phyloP scores from a whole-genome alignment of 2,329 filamentous ascomycete genomes.

The Penicillium sp. region DNA sequence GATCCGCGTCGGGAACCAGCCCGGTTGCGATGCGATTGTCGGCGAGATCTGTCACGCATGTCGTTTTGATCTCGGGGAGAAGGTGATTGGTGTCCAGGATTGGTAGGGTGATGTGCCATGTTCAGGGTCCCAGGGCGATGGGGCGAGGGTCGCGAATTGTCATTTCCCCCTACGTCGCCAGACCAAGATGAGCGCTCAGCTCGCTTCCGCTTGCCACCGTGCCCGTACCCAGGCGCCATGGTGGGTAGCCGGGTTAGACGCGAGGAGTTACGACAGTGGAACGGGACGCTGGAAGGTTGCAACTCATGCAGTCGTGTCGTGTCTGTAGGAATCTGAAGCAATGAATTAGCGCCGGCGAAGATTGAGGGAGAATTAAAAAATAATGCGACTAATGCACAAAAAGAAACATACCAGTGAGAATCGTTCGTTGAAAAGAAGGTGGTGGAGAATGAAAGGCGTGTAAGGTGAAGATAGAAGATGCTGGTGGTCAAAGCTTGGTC shows the following conservation, averaged over 20 bases:
- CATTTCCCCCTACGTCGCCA: conserved; percentile 40
- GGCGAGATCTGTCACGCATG: conserved; percentile 38
- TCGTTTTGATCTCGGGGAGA: conserved; percentile 40
- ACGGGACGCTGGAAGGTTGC: conserved; percentile 29
- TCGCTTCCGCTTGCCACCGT: conserved; percentile 57
- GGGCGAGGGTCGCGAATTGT: conserved; percentile 46
- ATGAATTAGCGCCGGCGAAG: conserved; percentile 15
- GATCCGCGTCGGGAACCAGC: conserved; percentile 35
- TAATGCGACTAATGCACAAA: background rate
- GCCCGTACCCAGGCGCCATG: conserved; percentile 53
- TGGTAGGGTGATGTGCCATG: conserved; percentile 51
- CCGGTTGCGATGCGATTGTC: conserved; percentile 40
- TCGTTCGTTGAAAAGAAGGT: conserved; percentile 7
- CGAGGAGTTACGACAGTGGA: conserved; percentile 29
- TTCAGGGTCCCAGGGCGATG: conserved; percentile 49
- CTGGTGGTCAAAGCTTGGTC: conserved; percentile 21
- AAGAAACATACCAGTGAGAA: conserved; percentile 16
- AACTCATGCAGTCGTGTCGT: conserved; percentile 34
- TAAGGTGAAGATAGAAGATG: conserved; percentile 17
- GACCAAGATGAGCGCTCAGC: conserved; percentile 46
- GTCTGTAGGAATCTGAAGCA: conserved; percentile 10
- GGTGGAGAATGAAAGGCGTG: conserved; percentile 6
- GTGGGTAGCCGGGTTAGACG: conserved; percentile 25
- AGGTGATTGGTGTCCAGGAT: conserved; percentile 39
- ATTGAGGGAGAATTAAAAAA: background rate